phyloP scores from a whole-genome alignment of 148 eudicot species.

The Fagopyrum homotropicum region DNA sequence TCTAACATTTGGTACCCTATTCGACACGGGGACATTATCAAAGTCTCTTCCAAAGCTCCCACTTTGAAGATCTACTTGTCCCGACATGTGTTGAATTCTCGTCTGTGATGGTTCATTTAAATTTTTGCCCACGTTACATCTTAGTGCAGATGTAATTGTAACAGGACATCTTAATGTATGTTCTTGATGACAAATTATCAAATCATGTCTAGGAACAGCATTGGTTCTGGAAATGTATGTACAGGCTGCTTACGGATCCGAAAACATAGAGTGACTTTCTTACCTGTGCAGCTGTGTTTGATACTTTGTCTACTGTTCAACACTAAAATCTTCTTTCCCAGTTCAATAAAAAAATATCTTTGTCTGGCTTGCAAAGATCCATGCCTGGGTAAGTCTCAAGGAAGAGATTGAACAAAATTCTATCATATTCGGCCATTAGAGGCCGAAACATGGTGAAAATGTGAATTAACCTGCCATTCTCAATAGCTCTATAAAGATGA shows the following conservation, averaged over 20 bases:
- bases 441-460: neutral
- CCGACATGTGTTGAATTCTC: constrained; percentile 23
- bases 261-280: neutral
- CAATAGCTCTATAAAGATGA: neutral
- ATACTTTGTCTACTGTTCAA: neutral
- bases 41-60: constrained; percentile 59
- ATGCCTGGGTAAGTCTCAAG: neutral
- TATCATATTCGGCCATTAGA: neutral
- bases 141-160: neutral
- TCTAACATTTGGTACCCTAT: constrained; percentile 47
- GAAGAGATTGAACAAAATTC: neutral
- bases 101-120: neutral
- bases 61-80: constrained; percentile 65
- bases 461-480: neutral
- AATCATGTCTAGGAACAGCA: neutral
- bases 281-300: neutral
- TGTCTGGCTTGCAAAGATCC: neutral
- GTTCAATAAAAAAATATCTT: too few species aligned
- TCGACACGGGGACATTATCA: constrained; percentile 52
- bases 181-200: neutral
- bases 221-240: neutral
- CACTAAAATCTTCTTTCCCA: neutral
- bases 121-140: neutral
- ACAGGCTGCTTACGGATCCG: neutral
- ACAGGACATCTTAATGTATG: neutral